phyloP scores from a whole-genome alignment of 768 basidiomycete genomes.

The Termitomyces sp. region DNA sequence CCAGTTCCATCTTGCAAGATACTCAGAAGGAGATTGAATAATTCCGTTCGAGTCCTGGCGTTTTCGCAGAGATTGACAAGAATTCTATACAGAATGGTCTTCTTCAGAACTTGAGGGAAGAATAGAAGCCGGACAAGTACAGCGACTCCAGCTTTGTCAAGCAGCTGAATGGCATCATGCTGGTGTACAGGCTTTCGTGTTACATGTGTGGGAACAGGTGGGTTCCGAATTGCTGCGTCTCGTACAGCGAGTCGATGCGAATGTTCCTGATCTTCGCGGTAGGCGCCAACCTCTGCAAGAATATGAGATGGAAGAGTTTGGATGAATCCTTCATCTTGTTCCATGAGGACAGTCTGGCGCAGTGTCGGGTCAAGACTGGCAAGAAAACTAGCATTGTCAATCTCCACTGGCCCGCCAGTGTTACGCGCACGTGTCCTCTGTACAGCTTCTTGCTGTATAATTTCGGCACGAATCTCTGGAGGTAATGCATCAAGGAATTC shows the following conservation, averaged over 20 bases:
- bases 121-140: conserved; percentile 90
- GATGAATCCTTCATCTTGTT: conserved; percentile 82
- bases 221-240: conserved; percentile 21
- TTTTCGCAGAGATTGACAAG: conserved; percentile 97
- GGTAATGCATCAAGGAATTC: conserved; percentile 97
- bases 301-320: conserved; percentile 80
- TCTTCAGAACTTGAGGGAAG: conserved; percentile 89
- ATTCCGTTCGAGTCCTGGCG: conserved; percentile 80
- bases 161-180: conserved; percentile 88
- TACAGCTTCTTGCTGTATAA: conserved; percentile 89
- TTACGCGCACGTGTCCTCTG: conserved; percentile 64
- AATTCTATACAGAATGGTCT: conserved; percentile 80
- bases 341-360: conserved; percentile 86
- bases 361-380: conserved; percentile 87
- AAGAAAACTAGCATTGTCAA: conserved; percentile 88
- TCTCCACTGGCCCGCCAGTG: conserved; percentile 58
- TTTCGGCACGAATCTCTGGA: conserved; percentile 93
- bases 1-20: conserved; percentile 94
- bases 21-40: conserved; percentile 91
- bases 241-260: conserved; percentile 26
- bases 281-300: conserved; percentile 75
- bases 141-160: conserved; percentile 87
- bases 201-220: conserved; percentile 22
- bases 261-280: conserved; percentile 49
- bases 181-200: conserved; percentile 48